Percentiles rank a stretch among this genome's conserved stretches.
Conservation (phyloP, 2,329 filamentous ascomycete species). For the Akanthomyces uredinophilus region DNA sequence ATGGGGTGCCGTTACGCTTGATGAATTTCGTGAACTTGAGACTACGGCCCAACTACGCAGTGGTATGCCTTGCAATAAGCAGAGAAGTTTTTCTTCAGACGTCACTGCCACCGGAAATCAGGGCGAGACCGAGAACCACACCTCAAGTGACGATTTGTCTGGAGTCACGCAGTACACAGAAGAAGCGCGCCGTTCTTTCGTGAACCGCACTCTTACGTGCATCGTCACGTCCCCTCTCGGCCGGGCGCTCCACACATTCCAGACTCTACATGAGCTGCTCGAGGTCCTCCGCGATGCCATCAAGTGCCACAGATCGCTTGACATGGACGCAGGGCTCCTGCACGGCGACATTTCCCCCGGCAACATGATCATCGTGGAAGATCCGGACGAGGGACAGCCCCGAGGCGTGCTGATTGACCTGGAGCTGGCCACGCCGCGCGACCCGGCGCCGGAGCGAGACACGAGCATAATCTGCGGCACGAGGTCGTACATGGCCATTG, state of each 20-base stretch:
- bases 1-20: neutral
- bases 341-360: constrained; percentile 19
- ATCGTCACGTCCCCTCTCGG: constrained; percentile 20
- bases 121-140: too few species aligned
- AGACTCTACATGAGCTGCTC: constrained; percentile 16
- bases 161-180: constrained; percentile 8
- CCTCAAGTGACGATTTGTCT: too few species aligned
- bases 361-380: constrained; percentile 19
- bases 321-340: constrained; percentile 14
- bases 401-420: constrained; percentile 20
- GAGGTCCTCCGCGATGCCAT: constrained; percentile 19
- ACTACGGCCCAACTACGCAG: neutral
- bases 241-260: constrained; percentile 18
- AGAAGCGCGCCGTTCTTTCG: constrained; percentile 15
- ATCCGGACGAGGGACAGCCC: neutral
- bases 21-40: neutral
- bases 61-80: neutral
- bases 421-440: constrained; percentile 17
- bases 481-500: constrained; percentile 24
- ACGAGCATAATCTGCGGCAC: constrained; percentile 16
- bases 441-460: constrained; percentile 8
- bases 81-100: neutral
- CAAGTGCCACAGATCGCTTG: constrained; percentile 19
- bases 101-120: neutral
- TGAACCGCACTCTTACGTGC: constrained; percentile 20